Base-by-base conservation (phyloP, 148 eudicot species). In the Amaranthus hypochondriacus region DNA sequence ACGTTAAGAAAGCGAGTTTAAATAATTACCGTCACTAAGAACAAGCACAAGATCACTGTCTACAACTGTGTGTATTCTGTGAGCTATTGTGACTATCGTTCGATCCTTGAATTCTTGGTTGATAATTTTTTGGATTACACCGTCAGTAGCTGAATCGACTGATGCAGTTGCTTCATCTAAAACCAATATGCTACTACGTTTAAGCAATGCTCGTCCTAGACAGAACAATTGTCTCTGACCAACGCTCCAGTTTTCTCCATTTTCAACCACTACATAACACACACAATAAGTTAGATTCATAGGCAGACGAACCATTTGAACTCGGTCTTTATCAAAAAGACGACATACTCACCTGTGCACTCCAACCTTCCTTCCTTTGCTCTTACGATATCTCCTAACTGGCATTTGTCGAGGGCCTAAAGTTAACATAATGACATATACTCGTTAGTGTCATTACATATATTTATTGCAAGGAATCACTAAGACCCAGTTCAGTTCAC, bases 131-230 rank as follows among this genome's bases (percentile, higher is more conserved):
- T 96, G 99, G 71, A 96, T 81, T 48, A 83, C 85, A 18, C 91
- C 92, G 73, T 96, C 99, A 15, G 99, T 96, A 53, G 97, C 94
- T 4, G 99, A 90, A 83, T 96, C 99, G 44, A 96, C 92, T 0
- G 99, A 96, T 73, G 99, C 99, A 18, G 97, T 96, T 62, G 99
- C 99, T 81, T 96, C 99, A 62, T 96, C 99, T 60, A 96, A 82
- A 71, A 96, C 87, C 56, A 96, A 84, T 68, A 96, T 87, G 69
- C 79, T 89, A 70, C 97, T 92, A 61, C 76, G 91, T 83, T 96
- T 96, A 9, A 96, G 83, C 68, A 96, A 77, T 62, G 91, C 99
- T 76, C 99, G 87, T 77, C 96, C 99, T 7, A 96, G 94, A 77
- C 99, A 96, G 77, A 90, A 89, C 14, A 96, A 74, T 77, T 96